Evolutionary conservation across 768 basidiomycete genomes (phyloP).

Genomic region (Termitomyces sp.): DNA sequence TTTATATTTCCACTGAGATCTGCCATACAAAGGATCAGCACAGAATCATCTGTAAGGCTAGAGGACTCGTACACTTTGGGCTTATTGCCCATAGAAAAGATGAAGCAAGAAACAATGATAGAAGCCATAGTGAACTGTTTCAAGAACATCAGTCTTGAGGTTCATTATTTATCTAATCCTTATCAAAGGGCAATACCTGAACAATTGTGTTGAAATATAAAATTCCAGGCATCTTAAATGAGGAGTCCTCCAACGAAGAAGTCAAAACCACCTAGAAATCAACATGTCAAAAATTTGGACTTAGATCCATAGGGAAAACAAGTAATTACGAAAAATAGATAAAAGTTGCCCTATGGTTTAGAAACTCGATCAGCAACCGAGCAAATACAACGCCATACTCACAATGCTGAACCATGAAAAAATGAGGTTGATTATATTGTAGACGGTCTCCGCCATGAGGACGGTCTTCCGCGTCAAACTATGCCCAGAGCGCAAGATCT

Average conservation of each 20-base stretch:
- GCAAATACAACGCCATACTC: conserved; percentile 25
- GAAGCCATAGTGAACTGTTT: conserved; percentile 78
- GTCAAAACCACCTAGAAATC: conserved; percentile 73
- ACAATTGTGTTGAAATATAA: conserved; percentile 70
- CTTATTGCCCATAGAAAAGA: conserved; percentile 95
- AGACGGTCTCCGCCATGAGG: conserved; percentile 78
- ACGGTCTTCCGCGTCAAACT: conserved; percentile 68
- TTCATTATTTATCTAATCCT: not conserved
- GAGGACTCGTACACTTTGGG: conserved; percentile 62
- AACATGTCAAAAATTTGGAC: not conserved
- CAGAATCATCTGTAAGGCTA: not conserved
- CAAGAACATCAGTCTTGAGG: not conserved
- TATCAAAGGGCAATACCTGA: conserved; percentile 46
- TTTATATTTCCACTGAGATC: conserved; percentile 85
- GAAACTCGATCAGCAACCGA: not conserved
- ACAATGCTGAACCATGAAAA: conserved; percentile 95
- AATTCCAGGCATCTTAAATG: conserved; percentile 63
- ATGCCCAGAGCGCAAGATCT: conserved; percentile 80
- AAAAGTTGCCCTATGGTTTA: conserved; percentile 78
- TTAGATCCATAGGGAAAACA: not conserved
- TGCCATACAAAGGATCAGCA: conserved; percentile 19
- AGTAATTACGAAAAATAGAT: conserved; percentile 80
- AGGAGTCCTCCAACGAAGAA: conserved; percentile 75
- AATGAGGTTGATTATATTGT: conserved; percentile 82
- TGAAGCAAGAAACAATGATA: conserved; percentile 83